Conservation (phyloP, 495 filamentous ascomycete species). For the Letharia lupina region DNA sequence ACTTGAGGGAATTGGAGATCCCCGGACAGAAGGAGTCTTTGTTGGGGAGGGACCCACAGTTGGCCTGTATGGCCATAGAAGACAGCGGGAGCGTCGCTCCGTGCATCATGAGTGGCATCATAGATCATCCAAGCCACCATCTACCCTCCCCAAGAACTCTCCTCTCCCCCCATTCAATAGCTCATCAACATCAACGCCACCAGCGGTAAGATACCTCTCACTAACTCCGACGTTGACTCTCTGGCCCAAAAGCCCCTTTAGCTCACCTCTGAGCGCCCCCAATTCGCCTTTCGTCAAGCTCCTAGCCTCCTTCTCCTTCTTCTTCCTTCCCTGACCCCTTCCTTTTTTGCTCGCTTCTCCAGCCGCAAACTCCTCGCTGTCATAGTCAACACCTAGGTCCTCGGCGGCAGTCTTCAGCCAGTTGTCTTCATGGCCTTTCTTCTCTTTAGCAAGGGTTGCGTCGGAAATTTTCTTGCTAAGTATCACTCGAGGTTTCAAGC, state of each 20-base stretch:
- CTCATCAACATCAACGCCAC: constrained; percentile 72
- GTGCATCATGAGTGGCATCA: neutral
- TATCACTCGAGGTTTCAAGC: constrained; percentile 61
- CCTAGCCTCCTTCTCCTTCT: constrained; percentile 63
- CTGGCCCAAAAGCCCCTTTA: constrained; percentile 58
- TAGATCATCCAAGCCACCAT: constrained; percentile 21
- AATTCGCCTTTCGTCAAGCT: constrained; percentile 63
- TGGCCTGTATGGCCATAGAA: too few species aligned
- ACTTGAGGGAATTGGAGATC: too few species aligned
- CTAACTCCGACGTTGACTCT: constrained; percentile 87
- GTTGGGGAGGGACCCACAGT: too few species aligned
- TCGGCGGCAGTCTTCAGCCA: constrained; percentile 81
- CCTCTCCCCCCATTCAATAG: constrained; percentile 50
- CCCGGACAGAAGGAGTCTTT: too few species aligned
- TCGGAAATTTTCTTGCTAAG: constrained; percentile 83
- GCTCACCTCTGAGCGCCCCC: constrained; percentile 48
- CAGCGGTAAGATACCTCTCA: constrained; percentile 76
- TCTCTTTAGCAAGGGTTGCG: constrained; percentile 73
- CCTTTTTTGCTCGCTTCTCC: constrained; percentile 49
- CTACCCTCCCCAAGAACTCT: constrained; percentile 56
- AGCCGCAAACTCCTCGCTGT: constrained; percentile 72
- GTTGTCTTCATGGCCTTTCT: constrained; percentile 69
- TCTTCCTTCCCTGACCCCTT: constrained; percentile 61
- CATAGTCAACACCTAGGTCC: constrained; percentile 88
- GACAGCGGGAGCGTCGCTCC: neutral